phyloP scores from a whole-genome alignment of 2,329 filamentous ascomycete species.

The Colletotrichum sp. region DNA sequence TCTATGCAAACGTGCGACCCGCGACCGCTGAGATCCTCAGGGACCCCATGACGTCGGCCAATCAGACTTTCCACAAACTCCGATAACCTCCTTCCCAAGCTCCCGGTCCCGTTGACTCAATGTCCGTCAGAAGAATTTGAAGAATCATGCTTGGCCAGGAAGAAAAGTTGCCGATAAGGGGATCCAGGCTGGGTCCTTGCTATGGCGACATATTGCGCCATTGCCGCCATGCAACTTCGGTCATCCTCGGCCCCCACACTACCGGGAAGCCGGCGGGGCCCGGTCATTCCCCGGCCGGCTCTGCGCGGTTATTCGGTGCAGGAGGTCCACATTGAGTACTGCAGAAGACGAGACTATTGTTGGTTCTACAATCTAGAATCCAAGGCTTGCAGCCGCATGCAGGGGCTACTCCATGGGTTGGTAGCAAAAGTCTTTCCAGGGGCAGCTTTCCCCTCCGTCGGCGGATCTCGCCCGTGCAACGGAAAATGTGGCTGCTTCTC shows the following conservation, averaged over 20 bases:
- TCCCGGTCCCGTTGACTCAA: background rate
- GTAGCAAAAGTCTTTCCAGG: background rate
- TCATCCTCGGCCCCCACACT: background rate
- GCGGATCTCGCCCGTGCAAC: background rate
- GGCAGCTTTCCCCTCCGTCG: background rate
- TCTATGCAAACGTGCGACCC: background rate
- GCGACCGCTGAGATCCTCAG: background rate
- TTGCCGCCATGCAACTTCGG: slow-evolving; percentile 9
- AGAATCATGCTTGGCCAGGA: background rate
- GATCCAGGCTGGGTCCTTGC: background rate
- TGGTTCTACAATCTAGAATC: background rate
- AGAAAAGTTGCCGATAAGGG: background rate
- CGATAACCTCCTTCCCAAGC: background rate
- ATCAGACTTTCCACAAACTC: background rate
- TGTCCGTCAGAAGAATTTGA: background rate
- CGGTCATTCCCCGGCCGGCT: background rate
- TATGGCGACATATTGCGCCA: slow-evolving; percentile 20
- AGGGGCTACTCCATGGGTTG: background rate
- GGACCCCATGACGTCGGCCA: background rate
- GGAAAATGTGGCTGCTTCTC: background rate
- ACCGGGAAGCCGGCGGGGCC: background rate
- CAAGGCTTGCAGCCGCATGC: background rate
- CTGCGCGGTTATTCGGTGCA: too few relatives aligned
- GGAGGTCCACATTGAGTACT: background rate
- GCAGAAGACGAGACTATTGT: background rate